Base-by-base conservation (phyloP, 78 protist genomes). In the Acrasis kona region DNA sequence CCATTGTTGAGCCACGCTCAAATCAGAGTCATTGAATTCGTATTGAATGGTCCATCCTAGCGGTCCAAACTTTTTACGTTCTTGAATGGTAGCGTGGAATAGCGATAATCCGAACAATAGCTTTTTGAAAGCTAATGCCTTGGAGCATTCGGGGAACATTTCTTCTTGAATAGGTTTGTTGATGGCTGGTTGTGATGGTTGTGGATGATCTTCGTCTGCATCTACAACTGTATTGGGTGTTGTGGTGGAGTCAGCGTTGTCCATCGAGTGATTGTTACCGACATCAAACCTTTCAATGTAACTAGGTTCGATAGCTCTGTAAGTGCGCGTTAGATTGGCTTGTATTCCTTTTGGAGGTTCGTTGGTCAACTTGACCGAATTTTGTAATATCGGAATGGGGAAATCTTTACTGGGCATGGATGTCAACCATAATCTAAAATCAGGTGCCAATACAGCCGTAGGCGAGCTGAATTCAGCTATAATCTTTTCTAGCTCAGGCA, bases 331-430 rank as follows among this genome's bases (percentile, higher is more conserved):
- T 71, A 93, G 0, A 72, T 93, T 93, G 3, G 85, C 66, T 1
- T 79, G 78, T 30, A 93, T 41, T n/a, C 93, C 96, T n/a, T 74
- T 75, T 6, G 97, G 96, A n/a, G 96, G 92, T 78, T 93, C 97
- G 80, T 83, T 86, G 39, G 92, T 87, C 81, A 93, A 76, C 77
- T 93, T 93, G 80, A 93, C 80, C 5, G 91, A 79, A 70, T 82
- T 77, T 79, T 94, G 95, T 69, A 93, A 84, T n/a, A 93, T 75
- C 29, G 84, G 9, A 29, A 79, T 84, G 1, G 97, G 97, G 84
- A 88, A 84, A 7, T 12, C 19, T 29, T 65, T 30, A 10, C 73
- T 4, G 3, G 92, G 92, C 67, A 39, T 69, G 41, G 90, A 79
- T 2, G 92, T 89, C 7, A 92, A 78, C 88, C 90, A 92, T 30